phyloP scores from a whole-genome alignment of 176 grass and related monocot species.

The Carex parvula region DNA sequence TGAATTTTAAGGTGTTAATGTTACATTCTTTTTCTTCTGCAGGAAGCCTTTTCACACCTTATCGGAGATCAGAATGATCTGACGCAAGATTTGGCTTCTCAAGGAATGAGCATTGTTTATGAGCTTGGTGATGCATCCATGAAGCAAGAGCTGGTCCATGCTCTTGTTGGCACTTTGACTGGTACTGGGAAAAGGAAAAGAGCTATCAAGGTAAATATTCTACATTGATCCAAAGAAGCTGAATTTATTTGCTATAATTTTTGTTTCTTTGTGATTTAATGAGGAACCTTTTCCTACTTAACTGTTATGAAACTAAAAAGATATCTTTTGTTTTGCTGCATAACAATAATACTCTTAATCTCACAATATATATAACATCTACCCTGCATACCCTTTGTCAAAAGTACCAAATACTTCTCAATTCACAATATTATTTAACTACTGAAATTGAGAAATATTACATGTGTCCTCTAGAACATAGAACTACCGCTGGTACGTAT shows the following conservation, averaged over 20 bases:
- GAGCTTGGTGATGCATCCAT: constrained; percentile 93
- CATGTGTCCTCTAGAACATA: background rate
- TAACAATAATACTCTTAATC: constrained; percentile 4
- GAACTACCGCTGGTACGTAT: background rate
- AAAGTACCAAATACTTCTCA: too few species aligned
- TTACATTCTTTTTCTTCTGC: constrained; percentile 33
- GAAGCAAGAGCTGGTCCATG: constrained; percentile 83
- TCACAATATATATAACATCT: background rate
- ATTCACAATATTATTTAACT: too few species aligned
- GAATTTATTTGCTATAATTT: constrained; percentile 24
- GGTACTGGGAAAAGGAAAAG: constrained; percentile 87
- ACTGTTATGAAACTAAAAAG: background rate
- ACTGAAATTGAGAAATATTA: background rate
- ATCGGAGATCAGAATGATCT: constrained; percentile 95
- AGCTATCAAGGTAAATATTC: constrained; percentile 68
- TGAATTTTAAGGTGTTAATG: background rate
- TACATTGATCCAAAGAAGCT: background rate
- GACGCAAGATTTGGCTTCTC: constrained; percentile 96
- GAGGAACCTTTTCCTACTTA: background rate
- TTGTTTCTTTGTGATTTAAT: constrained; percentile 21
- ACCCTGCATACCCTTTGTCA: background rate
- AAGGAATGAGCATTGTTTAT: constrained; percentile 99
- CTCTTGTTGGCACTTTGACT: constrained; percentile 85
- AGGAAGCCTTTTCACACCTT: constrained; percentile 94
- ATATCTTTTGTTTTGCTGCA: background rate